A percentile compares a stretch with the other conserved stretches of the same genome.
Evolutionary conservation across 371 early-diverging fungal genomes (phyloP).

Genomic region (Gilbertella persicaria): DNA sequence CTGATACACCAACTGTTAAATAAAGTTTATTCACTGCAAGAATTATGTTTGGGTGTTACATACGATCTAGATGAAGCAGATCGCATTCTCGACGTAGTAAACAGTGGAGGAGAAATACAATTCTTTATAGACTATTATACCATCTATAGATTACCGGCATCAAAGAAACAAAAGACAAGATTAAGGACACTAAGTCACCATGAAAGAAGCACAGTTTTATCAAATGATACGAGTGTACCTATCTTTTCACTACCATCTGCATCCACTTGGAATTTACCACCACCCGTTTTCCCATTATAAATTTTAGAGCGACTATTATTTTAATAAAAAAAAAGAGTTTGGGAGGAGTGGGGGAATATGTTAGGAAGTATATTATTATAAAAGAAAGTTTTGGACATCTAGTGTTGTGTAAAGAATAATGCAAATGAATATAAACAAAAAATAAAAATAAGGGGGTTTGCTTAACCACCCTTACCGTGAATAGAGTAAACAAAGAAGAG

Average conservation of each 20-base stretch:
- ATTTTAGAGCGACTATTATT: too few relatives aligned
- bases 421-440: neutral
- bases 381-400: too few relatives aligned
- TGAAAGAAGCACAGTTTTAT: neutral
- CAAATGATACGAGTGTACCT: neutral
- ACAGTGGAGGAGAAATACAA: neutral
- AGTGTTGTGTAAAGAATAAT: too few relatives aligned
- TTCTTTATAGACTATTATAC: constrained; percentile 30
- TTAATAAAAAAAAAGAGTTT: too few relatives aligned
- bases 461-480: constrained; percentile 13
- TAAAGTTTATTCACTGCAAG: constrained; percentile 9
- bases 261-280: constrained; percentile 19
- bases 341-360: too few relatives aligned
- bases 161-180: too few relatives aligned
- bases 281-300: constrained; percentile 1
- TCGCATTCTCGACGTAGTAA: constrained; percentile 17
- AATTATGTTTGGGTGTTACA: constrained; percentile 22
- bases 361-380: too few relatives aligned
- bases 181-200: too few relatives aligned
- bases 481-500: constrained; percentile 50
- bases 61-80: constrained; percentile 28
- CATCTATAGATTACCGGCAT: constrained; percentile 11
- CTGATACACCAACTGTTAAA: constrained; percentile 17
- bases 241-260: constrained; percentile 17
- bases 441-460: neutral